Evolutionary conservation across 192 early-diverging fungal genomes (phyloP).

Genomic region (Entomortierella lignicola): DNA sequence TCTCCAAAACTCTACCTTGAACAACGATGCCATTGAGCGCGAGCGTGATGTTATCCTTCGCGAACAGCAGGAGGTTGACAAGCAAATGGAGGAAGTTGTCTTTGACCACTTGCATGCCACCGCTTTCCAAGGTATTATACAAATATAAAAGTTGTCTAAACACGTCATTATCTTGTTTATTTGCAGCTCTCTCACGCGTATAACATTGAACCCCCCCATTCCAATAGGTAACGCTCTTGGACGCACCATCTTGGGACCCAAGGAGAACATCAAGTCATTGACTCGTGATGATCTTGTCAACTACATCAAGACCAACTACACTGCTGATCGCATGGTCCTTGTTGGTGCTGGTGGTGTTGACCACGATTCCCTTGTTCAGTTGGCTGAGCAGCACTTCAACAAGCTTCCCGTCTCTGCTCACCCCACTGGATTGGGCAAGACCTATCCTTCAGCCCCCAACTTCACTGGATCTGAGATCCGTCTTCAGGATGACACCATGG

Average conservation of each 20-base stretch:
- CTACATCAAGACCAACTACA: constrained; percentile 96
- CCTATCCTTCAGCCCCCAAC: constrained; percentile 67
- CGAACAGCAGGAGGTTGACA: constrained; percentile 93
- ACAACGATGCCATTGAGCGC: constrained; percentile 85
- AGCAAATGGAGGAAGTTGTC: constrained; percentile 96
- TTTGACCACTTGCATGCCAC: constrained; percentile 98
- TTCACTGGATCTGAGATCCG: constrained; percentile 94
- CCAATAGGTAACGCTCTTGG: constrained; percentile 43
- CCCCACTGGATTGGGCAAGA: constrained; percentile 59
- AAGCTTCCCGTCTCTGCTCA: constrained; percentile 69
- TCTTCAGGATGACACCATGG: constrained; percentile 88
- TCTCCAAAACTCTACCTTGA: constrained; percentile 89
- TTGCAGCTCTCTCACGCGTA: constrained; percentile 91
- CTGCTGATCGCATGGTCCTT: constrained; percentile 96
- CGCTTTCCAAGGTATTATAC: constrained; percentile 95
- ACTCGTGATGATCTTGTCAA: constrained; percentile 85
- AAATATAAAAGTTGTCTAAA: too few species aligned
- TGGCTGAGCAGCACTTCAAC: constrained; percentile 95
- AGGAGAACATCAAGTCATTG: constrained; percentile 93
- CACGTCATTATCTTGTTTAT: constrained; percentile 57
- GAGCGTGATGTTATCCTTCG: constrained; percentile 97
- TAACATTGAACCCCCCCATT: constrained; percentile 68
- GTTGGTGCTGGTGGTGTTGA: constrained; percentile 93
- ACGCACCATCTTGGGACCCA: constrained; percentile 93
- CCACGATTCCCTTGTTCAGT: constrained; percentile 92